These are phyloP conservation scores for Acanthamoeba sp. DNA, from an alignment of 208 protist genomes.

Conservation along the genomic window DNA sequence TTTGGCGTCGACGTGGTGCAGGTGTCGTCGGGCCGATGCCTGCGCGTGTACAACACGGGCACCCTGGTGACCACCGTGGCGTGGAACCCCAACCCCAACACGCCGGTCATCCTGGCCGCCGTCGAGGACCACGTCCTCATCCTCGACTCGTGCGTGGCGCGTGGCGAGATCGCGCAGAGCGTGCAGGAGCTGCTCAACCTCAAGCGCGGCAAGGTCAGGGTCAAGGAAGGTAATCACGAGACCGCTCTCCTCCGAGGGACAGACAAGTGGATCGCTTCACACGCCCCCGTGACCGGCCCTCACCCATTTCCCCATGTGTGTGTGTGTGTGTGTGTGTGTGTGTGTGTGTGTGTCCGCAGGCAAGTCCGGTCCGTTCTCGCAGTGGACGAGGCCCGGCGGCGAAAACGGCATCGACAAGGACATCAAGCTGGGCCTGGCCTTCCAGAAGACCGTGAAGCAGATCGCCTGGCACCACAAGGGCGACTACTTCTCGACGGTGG, in stretches of 20 bases:
- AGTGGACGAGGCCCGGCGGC: neutral
- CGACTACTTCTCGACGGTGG: conserved; percentile 91
- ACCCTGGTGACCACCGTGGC: conserved; percentile 92
- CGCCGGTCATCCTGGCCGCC: conserved; percentile 94
- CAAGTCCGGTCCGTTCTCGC: neutral
- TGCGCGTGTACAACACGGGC: conserved; percentile 78
- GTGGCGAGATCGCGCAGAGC: conserved; percentile 83
- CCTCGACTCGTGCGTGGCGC: conserved; percentile 92
- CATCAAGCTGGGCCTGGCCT: conserved; percentile 15
- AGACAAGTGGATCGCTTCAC: too few species aligned
- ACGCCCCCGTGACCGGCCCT: too few species aligned
- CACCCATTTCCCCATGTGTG: too few species aligned
- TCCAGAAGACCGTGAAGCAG: conserved; percentile 75
- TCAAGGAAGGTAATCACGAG: neutral
- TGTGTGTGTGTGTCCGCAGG: neutral
- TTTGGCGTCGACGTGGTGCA: neutral
- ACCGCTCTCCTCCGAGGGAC: neutral
- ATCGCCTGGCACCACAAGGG: conserved; percentile 92
- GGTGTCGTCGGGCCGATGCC: conserved; percentile 96
- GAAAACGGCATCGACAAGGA: conserved; percentile 18
- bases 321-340: neutral
- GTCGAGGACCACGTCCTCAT: conserved; percentile 94
- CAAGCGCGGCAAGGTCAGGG: conserved; percentile 15
- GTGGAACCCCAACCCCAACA: conserved; percentile 95
- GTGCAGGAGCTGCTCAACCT: neutral